Evolutionary conservation across 2,329 filamentous ascomycete genomes (phyloP).

Genomic region (Didymella keratinophila): DNA sequence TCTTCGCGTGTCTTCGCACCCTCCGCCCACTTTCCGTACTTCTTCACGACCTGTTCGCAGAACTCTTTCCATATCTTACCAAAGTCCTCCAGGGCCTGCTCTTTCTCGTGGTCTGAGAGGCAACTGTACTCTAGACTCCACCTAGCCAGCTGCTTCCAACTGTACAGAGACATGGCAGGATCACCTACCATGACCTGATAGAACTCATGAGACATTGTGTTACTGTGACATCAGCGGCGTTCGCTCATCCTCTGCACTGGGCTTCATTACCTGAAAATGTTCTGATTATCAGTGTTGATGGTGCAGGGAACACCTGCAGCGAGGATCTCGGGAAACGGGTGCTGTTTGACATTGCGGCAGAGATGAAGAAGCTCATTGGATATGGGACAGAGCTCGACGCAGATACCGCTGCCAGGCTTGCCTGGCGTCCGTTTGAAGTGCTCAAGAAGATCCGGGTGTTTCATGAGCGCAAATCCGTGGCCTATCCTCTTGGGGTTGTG

Average conservation of each 20-base stretch:
- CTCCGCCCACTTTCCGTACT: too few species aligned
- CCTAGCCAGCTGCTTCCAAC: conserved; percentile 70
- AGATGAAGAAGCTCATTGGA: conserved; percentile 79
- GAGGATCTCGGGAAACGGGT: conserved; percentile 72
- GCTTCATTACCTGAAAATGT: conserved; percentile 73
- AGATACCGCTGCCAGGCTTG: conserved; percentile 57
- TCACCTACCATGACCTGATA: conserved; percentile 78
- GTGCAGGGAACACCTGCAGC: conserved; percentile 78
- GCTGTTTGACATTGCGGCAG: conserved; percentile 69
- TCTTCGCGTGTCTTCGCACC: too few species aligned
- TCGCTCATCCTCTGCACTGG: too few species aligned
- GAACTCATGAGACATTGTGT: conserved; percentile 77
- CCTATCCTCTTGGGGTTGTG: conserved; percentile 74
- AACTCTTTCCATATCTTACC: too few species aligned
- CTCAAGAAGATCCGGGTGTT: conserved; percentile 69
- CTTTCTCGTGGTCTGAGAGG: too few species aligned
- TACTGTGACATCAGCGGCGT: too few species aligned
- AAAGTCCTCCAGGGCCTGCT: too few species aligned
- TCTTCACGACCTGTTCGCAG: too few species aligned
- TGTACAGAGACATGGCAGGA: conserved; percentile 70
- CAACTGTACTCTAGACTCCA: conserved; percentile 59
- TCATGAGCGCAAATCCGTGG: conserved; percentile 74
- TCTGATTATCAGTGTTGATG: conserved; percentile 77
- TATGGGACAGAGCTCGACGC: conserved; percentile 79
- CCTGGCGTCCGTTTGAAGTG: conserved; percentile 68